Percentiles rank a stretch among this genome's conserved stretches.
Conservation (phyloP, 495 filamentous ascomycete species). For the Aspergillus asperescens region DNA sequence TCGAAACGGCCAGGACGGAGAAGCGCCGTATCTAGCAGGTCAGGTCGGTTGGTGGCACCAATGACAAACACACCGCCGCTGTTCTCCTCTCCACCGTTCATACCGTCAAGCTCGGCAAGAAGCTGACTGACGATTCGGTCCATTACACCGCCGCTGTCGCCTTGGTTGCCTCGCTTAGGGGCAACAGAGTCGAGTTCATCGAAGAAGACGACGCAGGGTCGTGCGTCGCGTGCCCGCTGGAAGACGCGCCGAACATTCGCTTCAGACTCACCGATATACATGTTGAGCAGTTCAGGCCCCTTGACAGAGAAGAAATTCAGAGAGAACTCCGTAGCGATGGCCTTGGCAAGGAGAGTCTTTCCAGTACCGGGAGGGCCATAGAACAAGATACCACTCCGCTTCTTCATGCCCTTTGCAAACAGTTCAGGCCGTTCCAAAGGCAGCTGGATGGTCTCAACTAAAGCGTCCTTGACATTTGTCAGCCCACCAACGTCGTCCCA, state of each 20-base stretch:
- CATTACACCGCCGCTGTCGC: constrained; percentile 98
- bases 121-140: constrained; percentile 96
- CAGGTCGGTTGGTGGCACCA: constrained; percentile 91
- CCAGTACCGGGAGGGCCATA: constrained; percentile 96
- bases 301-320: constrained; percentile 99
- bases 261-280: constrained; percentile 99
- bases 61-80: constrained; percentile 93
- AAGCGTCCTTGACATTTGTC: constrained; percentile 87
- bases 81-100: constrained; percentile 87
- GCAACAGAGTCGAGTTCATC: constrained; percentile 97
- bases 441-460: constrained; percentile 94
- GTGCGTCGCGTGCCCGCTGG: constrained; percentile 85
- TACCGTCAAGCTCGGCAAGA: constrained; percentile 91
- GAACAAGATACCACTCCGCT: constrained; percentile 94
- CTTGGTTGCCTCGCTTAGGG: constrained; percentile 95
- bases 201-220: constrained; percentile 98
- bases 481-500: constrained; percentile 97
- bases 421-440: constrained; percentile 89
- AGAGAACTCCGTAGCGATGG: constrained; percentile 96
- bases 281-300: constrained; percentile 93
- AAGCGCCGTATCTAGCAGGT: constrained; percentile 86
- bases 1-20: constrained; percentile 91
- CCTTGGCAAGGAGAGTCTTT: constrained; percentile 94
- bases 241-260: constrained; percentile 96
- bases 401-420: constrained; percentile 98